These are phyloP conservation scores for Castanea mollissima DNA, from an alignment of 306 rosid genomes.

Conservation along the genomic window DNA sequence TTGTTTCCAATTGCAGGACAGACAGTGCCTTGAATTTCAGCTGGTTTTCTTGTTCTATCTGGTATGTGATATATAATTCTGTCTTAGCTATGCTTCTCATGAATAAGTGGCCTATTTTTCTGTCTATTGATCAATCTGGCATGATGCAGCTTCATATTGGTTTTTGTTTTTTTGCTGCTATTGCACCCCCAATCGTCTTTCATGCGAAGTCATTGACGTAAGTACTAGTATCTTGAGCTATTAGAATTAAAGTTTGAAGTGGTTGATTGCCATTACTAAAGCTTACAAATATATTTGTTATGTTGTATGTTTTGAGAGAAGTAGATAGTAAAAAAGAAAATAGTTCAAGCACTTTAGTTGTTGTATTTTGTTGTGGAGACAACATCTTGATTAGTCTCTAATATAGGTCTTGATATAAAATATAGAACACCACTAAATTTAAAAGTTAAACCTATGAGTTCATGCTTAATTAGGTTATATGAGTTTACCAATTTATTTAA, in stretches of 20 bases:
- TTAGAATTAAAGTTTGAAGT: not conserved
- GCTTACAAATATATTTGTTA: slow-evolving; percentile 1
- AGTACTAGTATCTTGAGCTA: slow-evolving; percentile 33
- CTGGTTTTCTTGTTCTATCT: slow-evolving; percentile 95
- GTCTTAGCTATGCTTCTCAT: not conserved
- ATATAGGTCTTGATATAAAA: too few species aligned
- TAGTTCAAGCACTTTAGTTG: not conserved
- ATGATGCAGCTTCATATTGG: slow-evolving; percentile 74
- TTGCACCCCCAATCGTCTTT: slow-evolving; percentile 96
- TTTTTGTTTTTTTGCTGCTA: slow-evolving; percentile 91
- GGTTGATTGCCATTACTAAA: slow-evolving; percentile 8
- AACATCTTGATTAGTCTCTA: too few species aligned
- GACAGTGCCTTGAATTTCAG: slow-evolving; percentile 94
- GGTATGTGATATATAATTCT: slow-evolving; percentile 52
- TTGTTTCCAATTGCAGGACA: slow-evolving; percentile 62
- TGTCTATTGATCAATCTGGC: slow-evolving; percentile 30
- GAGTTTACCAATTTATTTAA: too few species aligned
- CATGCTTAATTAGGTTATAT: too few species aligned
- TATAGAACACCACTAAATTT: too few species aligned
- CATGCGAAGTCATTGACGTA: slow-evolving; percentile 94
- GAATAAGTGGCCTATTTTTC: slow-evolving; percentile 16
- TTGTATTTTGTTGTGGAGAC: not conserved
- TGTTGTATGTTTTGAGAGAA: slow-evolving; percentile 6
- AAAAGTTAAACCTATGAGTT: too few species aligned
- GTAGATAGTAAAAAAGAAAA: not conserved